Evolutionary conservation across 768 basidiomycete species (phyloP).

Genomic region (Mrakia frigida): DNA sequence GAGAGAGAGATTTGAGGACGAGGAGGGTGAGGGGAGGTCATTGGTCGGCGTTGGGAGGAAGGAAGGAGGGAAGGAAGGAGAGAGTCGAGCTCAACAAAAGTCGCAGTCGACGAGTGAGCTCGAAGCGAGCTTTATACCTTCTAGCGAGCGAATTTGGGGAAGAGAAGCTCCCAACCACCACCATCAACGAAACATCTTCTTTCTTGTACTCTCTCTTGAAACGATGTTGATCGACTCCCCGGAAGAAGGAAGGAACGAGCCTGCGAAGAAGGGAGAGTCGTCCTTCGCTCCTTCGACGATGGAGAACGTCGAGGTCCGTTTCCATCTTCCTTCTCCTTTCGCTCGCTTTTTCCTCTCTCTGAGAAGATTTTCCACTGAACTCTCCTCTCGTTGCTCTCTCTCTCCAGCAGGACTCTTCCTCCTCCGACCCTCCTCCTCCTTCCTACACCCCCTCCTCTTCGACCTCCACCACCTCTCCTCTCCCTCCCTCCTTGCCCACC

Average conservation of each 20-base stretch:
- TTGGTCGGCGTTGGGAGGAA: neutral
- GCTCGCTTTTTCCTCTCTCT: neutral
- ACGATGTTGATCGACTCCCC: neutral
- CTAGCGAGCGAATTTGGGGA: neutral
- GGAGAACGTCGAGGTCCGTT: neutral
- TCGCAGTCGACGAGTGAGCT: neutral
- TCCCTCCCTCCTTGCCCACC: neutral
- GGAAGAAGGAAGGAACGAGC: neutral
- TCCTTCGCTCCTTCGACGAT: neutral
- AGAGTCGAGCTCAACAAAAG: too few relatives aligned
- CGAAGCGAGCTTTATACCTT: neutral
- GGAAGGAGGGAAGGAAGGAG: neutral
- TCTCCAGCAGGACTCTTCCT: neutral
- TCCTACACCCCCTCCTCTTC: neutral
- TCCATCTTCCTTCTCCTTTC: neutral
- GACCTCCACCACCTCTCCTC: neutral
- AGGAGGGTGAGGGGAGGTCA: neutral
- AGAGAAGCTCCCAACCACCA: neutral
- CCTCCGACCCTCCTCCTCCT: neutral
- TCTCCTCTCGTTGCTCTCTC: neutral
- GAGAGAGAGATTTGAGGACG: neutral
- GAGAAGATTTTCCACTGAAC: neutral
- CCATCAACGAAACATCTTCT: neutral
- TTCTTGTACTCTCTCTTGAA: neutral
- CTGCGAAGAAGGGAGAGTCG: conserved; percentile 3